Percentiles rank a stretch among this genome's conserved stretches.
phyloP scores from a whole-genome alignment of 2,329 filamentous ascomycete species.

The Xylaria sp. region DNA sequence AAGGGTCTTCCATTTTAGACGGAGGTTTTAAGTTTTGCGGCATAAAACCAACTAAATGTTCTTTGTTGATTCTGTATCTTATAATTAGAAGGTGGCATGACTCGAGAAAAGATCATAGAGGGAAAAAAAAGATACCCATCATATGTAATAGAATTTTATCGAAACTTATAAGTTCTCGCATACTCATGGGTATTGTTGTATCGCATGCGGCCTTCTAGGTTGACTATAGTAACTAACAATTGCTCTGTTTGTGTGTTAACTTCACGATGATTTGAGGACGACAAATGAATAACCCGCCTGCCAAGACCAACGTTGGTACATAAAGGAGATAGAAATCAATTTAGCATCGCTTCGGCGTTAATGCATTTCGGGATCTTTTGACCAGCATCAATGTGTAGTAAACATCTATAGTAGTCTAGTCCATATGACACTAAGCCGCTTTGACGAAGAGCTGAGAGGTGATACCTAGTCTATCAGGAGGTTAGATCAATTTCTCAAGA shows the following conservation, averaged over 20 bases:
- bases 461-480: too few species aligned
- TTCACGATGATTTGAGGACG: too few species aligned
- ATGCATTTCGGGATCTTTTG: not conserved
- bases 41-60: not conserved
- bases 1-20: conserved; percentile 34
- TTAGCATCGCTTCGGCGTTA: not conserved
- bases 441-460: not conserved
- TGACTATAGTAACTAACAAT: too few species aligned
- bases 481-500: conserved; percentile 8
- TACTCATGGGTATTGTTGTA: not conserved
- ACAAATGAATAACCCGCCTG: not conserved
- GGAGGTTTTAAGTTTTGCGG: not conserved
- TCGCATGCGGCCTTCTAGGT: not conserved
- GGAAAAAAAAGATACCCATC: not conserved
- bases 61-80: not conserved
- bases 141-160: too few species aligned
- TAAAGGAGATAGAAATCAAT: not conserved
- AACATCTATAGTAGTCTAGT: not conserved
- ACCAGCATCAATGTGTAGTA: not conserved
- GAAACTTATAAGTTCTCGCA: too few species aligned
- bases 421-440: conserved; percentile 5
- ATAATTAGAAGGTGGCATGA: not conserved
- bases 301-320: not conserved
- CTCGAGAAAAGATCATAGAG: not conserved
- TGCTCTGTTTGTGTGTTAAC: too few species aligned